A percentile compares a stretch with the other conserved stretches of the same genome.
Evolutionary conservation across 805 yeast species (phyloP).

Genomic region (Suhomyces pyralidae): DNA sequence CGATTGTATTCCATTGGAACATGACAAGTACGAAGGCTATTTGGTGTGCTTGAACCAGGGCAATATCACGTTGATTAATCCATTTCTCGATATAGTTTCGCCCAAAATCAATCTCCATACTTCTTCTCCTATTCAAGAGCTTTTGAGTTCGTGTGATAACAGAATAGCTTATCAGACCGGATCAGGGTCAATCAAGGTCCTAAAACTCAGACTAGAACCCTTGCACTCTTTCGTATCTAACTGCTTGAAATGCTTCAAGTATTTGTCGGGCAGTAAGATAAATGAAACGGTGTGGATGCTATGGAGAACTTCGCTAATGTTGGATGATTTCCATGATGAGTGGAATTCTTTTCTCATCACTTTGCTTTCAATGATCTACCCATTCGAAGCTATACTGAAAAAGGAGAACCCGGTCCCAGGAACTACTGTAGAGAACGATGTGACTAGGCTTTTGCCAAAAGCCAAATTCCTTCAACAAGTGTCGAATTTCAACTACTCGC

Average conservation of each 20-base stretch:
- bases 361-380: conserved; percentile 48
- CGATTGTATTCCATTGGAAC: conserved; percentile 41
- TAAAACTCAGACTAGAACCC: conserved; percentile 45
- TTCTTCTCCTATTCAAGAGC: conserved; percentile 16
- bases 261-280: conserved; percentile 55
- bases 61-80: conserved; percentile 47
- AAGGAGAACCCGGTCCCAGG: not conserved
- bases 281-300: conserved; percentile 57
- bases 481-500: conserved; percentile 35
- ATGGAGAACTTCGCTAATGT: conserved; percentile 56
- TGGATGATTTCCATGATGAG: conserved; percentile 44
- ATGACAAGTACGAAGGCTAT: conserved; percentile 40
- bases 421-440: conserved; percentile 17
- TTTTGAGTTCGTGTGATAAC: conserved; percentile 29
- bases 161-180: conserved; percentile 23
- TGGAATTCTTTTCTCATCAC: conserved; percentile 61
- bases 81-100: conserved; percentile 52
- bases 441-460: conserved; percentile 29
- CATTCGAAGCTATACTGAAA: conserved; percentile 29
- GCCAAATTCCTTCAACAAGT: conserved; percentile 27
- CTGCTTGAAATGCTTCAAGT: conserved; percentile 50
- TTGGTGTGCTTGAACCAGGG: conserved; percentile 40
- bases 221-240: conserved; percentile 37
- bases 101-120: conserved; percentile 15
- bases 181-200: conserved; percentile 18